A percentile compares a stretch with the other conserved stretches of the same genome.
These are phyloP conservation scores for Aspergillus campestris DNA, from an alignment of 495 filamentous ascomycete genomes.

Conservation along the genomic window DNA sequence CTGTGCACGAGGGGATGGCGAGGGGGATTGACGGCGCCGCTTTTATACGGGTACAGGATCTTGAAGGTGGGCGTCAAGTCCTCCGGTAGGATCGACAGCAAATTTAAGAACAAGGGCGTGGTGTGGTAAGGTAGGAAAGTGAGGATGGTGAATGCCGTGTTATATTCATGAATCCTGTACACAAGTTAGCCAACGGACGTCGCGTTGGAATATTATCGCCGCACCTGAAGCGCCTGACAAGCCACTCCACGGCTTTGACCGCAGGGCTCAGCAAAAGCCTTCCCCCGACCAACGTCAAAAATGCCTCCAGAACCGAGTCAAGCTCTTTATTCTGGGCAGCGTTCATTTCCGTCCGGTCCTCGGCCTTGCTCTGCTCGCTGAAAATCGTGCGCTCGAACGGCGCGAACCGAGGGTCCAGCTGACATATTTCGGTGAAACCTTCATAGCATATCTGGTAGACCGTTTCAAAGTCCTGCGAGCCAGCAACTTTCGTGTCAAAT, in stretches of 20 bases:
- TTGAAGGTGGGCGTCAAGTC: conserved; percentile 65
- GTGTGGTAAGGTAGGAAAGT: conserved; percentile 91
- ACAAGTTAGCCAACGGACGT: conserved; percentile 21
- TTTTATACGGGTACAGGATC: conserved; percentile 78
- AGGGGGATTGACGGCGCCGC: conserved; percentile 62
- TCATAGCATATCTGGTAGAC: conserved; percentile 80
- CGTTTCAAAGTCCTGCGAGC: conserved; percentile 77
- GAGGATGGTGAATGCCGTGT: conserved; percentile 67
- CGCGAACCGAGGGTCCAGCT: conserved; percentile 66
- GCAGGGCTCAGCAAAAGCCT: conserved; percentile 74
- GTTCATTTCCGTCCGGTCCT: conserved; percentile 81
- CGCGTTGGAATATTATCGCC: conserved; percentile 10
- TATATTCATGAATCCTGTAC: conserved; percentile 80
- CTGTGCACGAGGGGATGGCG: conserved; percentile 73
- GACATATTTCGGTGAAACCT: conserved; percentile 84
- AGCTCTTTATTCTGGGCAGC: conserved; percentile 70
- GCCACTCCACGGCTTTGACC: conserved; percentile 88
- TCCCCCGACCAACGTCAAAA: conserved; percentile 69
- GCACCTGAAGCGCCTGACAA: conserved; percentile 83
- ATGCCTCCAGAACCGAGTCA: conserved; percentile 66
- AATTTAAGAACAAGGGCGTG: conserved; percentile 66
- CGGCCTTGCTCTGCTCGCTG: conserved; percentile 79
- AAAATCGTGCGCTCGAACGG: conserved; percentile 67
- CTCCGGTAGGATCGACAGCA: conserved; percentile 73
- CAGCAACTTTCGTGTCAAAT: conserved; percentile 73